Evolutionary conservation across 805 yeast genomes (phyloP).

Genomic region (Sugiyamaella lignohabitans): DNA sequence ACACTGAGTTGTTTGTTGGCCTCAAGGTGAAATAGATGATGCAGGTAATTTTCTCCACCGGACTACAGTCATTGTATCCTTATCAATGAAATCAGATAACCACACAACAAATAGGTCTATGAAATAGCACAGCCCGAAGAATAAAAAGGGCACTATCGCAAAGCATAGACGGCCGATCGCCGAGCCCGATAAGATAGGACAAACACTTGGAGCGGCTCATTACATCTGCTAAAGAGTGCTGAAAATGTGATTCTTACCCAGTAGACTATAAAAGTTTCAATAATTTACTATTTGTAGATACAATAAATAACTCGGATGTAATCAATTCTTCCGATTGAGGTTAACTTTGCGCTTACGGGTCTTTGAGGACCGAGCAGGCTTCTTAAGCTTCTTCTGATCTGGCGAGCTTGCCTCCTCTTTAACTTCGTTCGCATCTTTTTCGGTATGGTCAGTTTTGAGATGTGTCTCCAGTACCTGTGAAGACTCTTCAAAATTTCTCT

Average conservation of each 20-base stretch:
- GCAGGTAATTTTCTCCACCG: background rate
- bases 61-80: no score
- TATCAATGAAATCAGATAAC: no score
- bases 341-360: background rate
- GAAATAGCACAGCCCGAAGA: no score
- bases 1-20: background rate
- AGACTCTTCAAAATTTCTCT: no score
- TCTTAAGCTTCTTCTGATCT: background rate
- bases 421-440: background rate
- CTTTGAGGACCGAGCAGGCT: background rate
- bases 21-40: background rate
- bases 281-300: background rate
- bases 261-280: background rate
- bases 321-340: background rate
- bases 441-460: no score
- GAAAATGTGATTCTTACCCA: background rate
- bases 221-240: background rate
- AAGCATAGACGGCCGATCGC: no score
- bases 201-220: no score
- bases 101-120: no score
- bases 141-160: no score
- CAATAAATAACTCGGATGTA: background rate
- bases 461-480: no score
- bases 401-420: background rate
- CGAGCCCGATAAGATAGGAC: no score